phyloP scores from a whole-genome alignment of 2,329 filamentous ascomycete genomes.

The Neopestalotiopsis rosae region DNA sequence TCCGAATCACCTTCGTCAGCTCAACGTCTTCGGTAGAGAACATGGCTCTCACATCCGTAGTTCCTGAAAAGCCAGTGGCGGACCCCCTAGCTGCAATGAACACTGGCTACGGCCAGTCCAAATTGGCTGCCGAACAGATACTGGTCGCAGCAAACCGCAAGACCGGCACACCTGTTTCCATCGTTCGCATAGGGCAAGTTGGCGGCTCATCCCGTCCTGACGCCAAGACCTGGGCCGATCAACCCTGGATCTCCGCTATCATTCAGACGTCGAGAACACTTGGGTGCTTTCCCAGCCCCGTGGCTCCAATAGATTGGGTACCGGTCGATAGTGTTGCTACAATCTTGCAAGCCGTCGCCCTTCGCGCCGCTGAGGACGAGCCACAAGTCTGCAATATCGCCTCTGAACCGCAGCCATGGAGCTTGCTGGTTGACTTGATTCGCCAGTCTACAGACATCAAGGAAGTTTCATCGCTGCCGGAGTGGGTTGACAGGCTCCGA shows the following conservation, averaged over 20 bases:
- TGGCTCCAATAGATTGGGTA: slow-evolving; percentile 23
- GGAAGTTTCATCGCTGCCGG: slow-evolving; percentile 17
- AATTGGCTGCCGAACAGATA: slow-evolving; percentile 25
- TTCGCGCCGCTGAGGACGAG: not conserved
- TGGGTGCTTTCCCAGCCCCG: slow-evolving; percentile 18
- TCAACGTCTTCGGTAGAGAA: slow-evolving; percentile 24
- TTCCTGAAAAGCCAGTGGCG: slow-evolving; percentile 23
- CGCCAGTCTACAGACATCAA: slow-evolving; percentile 3
- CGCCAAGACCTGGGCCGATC: slow-evolving; percentile 21
- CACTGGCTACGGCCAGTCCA: slow-evolving; percentile 27
- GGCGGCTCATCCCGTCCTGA: slow-evolving; percentile 16
- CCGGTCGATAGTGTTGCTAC: slow-evolving; percentile 22
- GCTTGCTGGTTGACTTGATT: slow-evolving; percentile 17
- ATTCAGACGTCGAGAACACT: slow-evolving; percentile 21
- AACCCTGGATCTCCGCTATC: slow-evolving; percentile 25
- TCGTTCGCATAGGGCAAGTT: slow-evolving; percentile 26
- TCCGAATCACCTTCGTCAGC: slow-evolving; percentile 32
- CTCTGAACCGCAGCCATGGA: slow-evolving; percentile 21
- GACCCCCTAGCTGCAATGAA: slow-evolving; percentile 19
- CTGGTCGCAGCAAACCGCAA: slow-evolving; percentile 17
- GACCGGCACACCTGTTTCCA: slow-evolving; percentile 18
- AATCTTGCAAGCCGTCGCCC: not conserved
- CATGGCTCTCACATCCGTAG: slow-evolving; percentile 15
- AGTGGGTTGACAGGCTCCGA: slow-evolving; percentile 23
- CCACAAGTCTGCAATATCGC: not conserved